Conservation (phyloP, 2,329 filamentous ascomycete species). For the Hirsutella rhossiliensis region DNA sequence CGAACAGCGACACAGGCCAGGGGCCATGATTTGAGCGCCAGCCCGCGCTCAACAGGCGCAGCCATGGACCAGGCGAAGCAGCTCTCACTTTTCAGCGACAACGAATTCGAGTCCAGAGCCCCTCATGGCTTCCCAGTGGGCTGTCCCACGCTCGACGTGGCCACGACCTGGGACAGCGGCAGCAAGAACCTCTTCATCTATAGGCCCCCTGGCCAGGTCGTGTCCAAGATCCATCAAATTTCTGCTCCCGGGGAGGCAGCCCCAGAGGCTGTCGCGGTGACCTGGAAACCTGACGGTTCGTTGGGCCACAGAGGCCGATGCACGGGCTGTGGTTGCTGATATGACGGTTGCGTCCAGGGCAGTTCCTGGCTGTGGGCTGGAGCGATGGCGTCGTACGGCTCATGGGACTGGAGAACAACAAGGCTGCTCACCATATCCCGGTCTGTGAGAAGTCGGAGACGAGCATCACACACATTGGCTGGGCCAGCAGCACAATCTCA, state of each 20-base stretch:
- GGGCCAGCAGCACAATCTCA: constrained; percentile 33
- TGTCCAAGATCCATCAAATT: constrained; percentile 38
- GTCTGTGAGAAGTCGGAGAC: constrained; percentile 31
- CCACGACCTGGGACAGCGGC: constrained; percentile 56
- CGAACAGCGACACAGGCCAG: neutral
- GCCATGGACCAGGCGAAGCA: constrained; percentile 16
- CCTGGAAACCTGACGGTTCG: constrained; percentile 59
- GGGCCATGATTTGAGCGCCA: neutral
- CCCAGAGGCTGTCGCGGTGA: constrained; percentile 34
- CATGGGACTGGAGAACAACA: constrained; percentile 69
- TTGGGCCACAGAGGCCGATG: neutral
- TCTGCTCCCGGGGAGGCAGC: constrained; percentile 25
- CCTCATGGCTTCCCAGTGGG: constrained; percentile 52
- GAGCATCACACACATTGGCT: constrained; percentile 40
- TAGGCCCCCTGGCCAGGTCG: constrained; percentile 61
- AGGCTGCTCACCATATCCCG: constrained; percentile 61
- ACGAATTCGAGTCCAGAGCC: constrained; percentile 41
- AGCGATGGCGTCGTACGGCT: constrained; percentile 68
- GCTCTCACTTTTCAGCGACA: constrained; percentile 42
- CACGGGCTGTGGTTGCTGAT: neutral
- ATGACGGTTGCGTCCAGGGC: constrained; percentile 32
- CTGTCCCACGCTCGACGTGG: constrained; percentile 76
- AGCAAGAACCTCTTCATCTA: constrained; percentile 63
- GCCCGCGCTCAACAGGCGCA: neutral
- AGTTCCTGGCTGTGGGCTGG: constrained; percentile 73